Percentiles rank a stretch among this genome's conserved stretches.
Conservation (phyloP, 2,329 filamentous ascomycete genomes). For the Colletotrichum karsti region DNA sequence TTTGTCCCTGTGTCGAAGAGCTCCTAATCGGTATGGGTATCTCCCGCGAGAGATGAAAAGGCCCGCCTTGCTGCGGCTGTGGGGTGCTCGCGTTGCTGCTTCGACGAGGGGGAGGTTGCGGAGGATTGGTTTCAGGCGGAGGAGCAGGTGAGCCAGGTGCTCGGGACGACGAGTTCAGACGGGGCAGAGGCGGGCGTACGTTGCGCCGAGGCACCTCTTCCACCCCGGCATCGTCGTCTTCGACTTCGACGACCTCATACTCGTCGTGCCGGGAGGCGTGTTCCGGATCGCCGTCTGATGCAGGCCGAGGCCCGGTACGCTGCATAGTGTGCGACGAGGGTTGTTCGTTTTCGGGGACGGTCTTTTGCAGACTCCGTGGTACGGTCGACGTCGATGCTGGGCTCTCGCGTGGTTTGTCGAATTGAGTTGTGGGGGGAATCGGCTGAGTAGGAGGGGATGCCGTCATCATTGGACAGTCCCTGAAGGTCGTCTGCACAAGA, state of each 20-base stretch:
- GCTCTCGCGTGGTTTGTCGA: constrained; percentile 14
- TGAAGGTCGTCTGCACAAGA: not conserved
- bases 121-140: constrained; percentile 2
- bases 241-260: constrained; percentile 29
- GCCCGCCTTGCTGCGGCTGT: constrained; percentile 19
- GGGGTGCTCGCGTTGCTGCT: constrained; percentile 14
- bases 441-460: constrained; percentile 21
- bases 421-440: constrained; percentile 23
- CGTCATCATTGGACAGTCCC: constrained; percentile 21
- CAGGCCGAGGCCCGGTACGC: not conserved
- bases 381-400: not conserved
- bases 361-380: constrained; percentile 11
- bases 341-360: constrained; percentile 7
- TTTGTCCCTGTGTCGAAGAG: constrained; percentile 13
- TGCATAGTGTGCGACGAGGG: constrained; percentile 19
- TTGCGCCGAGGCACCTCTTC: constrained; percentile 17
- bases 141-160: constrained; percentile 15
- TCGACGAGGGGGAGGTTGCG: not conserved
- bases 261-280: constrained; percentile 20
- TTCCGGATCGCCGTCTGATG: constrained; percentile 12
- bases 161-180: constrained; percentile 30
- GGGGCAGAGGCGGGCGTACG: constrained; percentile 20
- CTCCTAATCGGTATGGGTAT: constrained; percentile 28
- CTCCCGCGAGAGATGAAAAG: constrained; percentile 24
- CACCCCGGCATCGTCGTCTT: constrained; percentile 6